Percentiles rank a stretch among this genome's conserved stretches.
These are phyloP conservation scores for Erysimum cheiranthoides DNA, from an alignment of 345 rosid genomes.

Conservation along the genomic window DNA sequence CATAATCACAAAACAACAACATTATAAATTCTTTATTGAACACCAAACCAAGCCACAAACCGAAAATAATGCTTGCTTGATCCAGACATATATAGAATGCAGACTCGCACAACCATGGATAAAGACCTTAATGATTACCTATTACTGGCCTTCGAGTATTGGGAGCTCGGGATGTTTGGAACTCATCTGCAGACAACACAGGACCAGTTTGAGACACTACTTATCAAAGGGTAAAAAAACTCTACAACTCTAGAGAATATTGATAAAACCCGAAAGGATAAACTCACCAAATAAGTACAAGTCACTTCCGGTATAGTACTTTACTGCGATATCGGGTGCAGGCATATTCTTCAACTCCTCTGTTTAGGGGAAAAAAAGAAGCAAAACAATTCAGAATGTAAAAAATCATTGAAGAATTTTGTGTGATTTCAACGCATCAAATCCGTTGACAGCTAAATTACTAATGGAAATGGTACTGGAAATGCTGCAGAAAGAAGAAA, in stretches of 20 bases:
- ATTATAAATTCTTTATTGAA: neutral
- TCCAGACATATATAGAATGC: neutral
- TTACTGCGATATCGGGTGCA: slow-evolving; percentile 89
- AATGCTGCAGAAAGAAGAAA: neutral
- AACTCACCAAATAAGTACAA: slow-evolving; percentile 87
- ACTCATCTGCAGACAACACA: slow-evolving; percentile 69
- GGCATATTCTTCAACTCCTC: slow-evolving; percentile 87
- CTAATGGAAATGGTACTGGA: neutral
- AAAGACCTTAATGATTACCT: slow-evolving; percentile 35
- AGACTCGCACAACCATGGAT: too few relatives aligned
- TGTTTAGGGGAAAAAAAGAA: slow-evolving; percentile 34
- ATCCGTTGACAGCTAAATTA: neutral
- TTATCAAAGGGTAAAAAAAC: neutral
- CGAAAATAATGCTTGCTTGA: neutral
- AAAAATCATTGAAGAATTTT: neutral
- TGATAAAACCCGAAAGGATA: slow-evolving; percentile 5
- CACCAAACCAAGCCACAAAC: slow-evolving; percentile 5
- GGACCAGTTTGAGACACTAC: slow-evolving; percentile 5
- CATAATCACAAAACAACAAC: slow-evolving; percentile 10
- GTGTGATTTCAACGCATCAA: neutral
- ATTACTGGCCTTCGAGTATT: slow-evolving; percentile 90
- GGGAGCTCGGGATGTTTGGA: slow-evolving; percentile 88
- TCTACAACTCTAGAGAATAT: neutral
- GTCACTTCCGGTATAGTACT: slow-evolving; percentile 89
- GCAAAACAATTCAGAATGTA: slow-evolving; percentile 8